phyloP scores from a whole-genome alignment of 1,284 basidiomycete genomes.

The Cystobasidiaceae sp. region DNA sequence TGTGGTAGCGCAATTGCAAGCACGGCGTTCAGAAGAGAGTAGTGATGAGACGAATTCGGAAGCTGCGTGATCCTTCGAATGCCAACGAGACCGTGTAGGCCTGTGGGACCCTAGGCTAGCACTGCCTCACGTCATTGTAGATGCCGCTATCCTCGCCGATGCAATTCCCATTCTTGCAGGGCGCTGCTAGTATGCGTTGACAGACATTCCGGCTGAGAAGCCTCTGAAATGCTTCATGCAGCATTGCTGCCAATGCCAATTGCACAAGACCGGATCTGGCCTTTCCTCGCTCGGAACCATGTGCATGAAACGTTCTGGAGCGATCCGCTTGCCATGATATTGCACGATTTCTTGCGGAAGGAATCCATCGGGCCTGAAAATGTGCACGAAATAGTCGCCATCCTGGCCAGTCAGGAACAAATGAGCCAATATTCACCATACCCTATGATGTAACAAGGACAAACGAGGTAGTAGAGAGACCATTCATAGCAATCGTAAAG shows the following conservation, averaged over 20 bases:
- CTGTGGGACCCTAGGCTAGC: too few relatives aligned
- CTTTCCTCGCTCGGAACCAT: background rate
- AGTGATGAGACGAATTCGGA: slow-evolving; percentile 72
- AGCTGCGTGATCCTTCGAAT: too few relatives aligned
- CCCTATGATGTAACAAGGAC: background rate
- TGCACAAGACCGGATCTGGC: slow-evolving; percentile 3
- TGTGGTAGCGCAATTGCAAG: slow-evolving; percentile 82
- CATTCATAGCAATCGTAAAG: background rate
- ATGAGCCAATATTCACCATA: background rate
- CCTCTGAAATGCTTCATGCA: background rate
- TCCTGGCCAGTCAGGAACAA: background rate
- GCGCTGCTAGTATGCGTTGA: too few relatives aligned
- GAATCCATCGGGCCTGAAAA: background rate
- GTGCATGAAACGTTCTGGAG: background rate
- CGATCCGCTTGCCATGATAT: background rate
- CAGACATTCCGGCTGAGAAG: background rate
- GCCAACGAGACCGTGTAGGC: too few relatives aligned
- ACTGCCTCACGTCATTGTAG: too few relatives aligned
- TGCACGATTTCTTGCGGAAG: background rate
- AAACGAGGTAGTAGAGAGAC: background rate
- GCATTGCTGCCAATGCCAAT: slow-evolving; percentile 4
- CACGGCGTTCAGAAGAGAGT: slow-evolving; percentile 87
- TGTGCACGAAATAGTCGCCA: background rate
- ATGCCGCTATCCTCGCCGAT: too few relatives aligned
- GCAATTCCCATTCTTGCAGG: too few relatives aligned